These are phyloP conservation scores for Trichoderma semiorbis DNA, from an alignment of 2,329 filamentous ascomycete genomes.

Conservation along the genomic window DNA sequence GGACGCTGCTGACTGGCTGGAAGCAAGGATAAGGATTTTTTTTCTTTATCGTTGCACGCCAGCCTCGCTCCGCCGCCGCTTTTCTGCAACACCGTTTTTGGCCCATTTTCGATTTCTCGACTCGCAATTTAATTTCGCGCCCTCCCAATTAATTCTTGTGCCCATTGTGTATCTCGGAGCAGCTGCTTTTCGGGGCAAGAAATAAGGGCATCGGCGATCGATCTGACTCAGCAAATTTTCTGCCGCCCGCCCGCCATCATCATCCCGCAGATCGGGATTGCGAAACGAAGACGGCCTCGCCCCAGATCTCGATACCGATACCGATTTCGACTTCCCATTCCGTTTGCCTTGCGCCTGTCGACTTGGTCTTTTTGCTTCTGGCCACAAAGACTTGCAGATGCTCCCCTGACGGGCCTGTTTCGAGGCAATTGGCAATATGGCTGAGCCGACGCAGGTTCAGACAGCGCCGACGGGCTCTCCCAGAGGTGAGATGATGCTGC, in stretches of 20 bases:
- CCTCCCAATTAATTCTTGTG: slow-evolving; percentile 23
- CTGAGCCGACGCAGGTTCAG: slow-evolving; percentile 39
- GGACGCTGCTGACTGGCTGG: neutral
- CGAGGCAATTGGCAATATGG: slow-evolving; percentile 37
- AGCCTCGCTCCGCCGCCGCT: slow-evolving; percentile 6
- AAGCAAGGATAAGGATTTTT: slow-evolving; percentile 16
- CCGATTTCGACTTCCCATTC: neutral
- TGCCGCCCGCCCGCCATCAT: slow-evolving; percentile 31
- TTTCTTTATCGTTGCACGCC: slow-evolving; percentile 13
- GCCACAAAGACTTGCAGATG: slow-evolving; percentile 20
- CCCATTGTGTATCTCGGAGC: slow-evolving; percentile 38
- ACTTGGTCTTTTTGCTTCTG: neutral
- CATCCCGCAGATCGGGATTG: slow-evolving; percentile 19
- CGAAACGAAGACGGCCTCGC: slow-evolving; percentile 1
- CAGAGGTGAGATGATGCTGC: slow-evolving; percentile 29
- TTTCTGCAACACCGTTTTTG: slow-evolving; percentile 9
- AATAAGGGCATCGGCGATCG: slow-evolving; percentile 37
- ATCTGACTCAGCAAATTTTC: slow-evolving; percentile 45
- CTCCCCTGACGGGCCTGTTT: slow-evolving; percentile 24
- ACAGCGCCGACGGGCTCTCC: slow-evolving; percentile 34
- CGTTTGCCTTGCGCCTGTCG: neutral
- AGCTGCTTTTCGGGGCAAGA: slow-evolving; percentile 38
- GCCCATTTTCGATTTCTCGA: slow-evolving; percentile 20
- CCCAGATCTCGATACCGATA: slow-evolving; percentile 18
- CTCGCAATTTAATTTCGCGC: neutral